These are phyloP conservation scores for Dichotomocladium elegans DNA, from an alignment of 371 early-diverging fungal species.

Conservation along the genomic window DNA sequence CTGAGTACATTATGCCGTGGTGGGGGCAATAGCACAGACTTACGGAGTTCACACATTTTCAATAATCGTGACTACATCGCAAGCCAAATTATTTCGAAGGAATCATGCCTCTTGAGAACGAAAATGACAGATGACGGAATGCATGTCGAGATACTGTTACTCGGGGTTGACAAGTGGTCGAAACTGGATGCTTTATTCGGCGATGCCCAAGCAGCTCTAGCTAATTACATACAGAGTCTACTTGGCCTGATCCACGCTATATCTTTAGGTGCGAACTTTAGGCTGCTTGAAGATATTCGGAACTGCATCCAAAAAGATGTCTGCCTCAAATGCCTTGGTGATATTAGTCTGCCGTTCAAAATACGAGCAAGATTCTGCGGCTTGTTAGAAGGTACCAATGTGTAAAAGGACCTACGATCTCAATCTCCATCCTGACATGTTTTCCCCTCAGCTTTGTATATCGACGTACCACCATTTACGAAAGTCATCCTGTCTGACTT, in stretches of 20 bases:
- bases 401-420: not conserved
- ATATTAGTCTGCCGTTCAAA: conserved; percentile 27
- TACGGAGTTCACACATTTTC: conserved; percentile 7
- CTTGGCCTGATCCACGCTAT: conserved; percentile 21
- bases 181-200: conserved; percentile 12
- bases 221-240: conserved; percentile 11
- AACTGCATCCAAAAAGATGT: conserved; percentile 28
- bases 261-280: conserved; percentile 13
- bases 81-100: conserved; percentile 2
- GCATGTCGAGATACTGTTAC: conserved; percentile 2
- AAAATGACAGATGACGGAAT: conserved; percentile 7
- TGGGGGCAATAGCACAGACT: too few relatives aligned
- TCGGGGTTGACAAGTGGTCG: conserved; percentile 16
- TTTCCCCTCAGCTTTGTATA: conserved; percentile 16
- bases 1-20: conserved; percentile 17
- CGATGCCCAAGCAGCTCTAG: conserved; percentile 3
- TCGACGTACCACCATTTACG: conserved; percentile 19
- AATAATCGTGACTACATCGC: conserved; percentile 14
- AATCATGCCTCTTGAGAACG: conserved; percentile 12
- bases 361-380: conserved; percentile 41
- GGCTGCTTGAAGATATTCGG: conserved; percentile 9
- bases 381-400: conserved; percentile 40
- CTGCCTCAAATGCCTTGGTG: conserved; percentile 34
- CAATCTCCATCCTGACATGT: not conserved
- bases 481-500: conserved; percentile 28